Percentiles rank a stretch among this genome's conserved stretches.
These are phyloP conservation scores for Hyphopichia pseudoburtonii DNA, from an alignment of 1,139 yeast species.

Conservation along the genomic window DNA sequence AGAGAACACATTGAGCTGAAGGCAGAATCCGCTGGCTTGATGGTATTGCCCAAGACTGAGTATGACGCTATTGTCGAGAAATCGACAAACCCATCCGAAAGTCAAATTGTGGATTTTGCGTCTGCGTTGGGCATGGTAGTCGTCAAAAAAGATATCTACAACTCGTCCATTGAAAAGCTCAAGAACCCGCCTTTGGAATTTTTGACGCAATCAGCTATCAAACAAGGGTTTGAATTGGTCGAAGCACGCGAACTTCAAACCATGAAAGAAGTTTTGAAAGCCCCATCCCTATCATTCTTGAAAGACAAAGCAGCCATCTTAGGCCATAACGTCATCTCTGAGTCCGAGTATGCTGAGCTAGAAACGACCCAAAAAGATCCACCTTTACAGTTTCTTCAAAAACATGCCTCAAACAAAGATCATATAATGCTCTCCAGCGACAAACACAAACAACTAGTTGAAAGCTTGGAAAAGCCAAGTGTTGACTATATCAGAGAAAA, in stretches of 20 bases:
- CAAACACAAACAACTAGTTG: slow-evolving; percentile 19
- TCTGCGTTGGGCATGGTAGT: slow-evolving; percentile 1
- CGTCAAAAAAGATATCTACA: slow-evolving; percentile 4
- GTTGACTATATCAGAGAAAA: slow-evolving; percentile 17
- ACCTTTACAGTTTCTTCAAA: slow-evolving; percentile 14
- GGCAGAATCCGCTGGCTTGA: slow-evolving; percentile 32
- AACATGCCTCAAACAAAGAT: slow-evolving; percentile 20
- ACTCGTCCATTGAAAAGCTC: slow-evolving; percentile 5
- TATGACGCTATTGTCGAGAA: slow-evolving; percentile 11
- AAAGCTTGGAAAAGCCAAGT: slow-evolving; percentile 13
- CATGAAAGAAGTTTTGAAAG: slow-evolving; percentile 7
- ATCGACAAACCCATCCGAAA: slow-evolving; percentile 21
- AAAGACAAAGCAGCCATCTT: not conserved
- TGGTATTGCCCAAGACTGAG: slow-evolving; percentile 10
- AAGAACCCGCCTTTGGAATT: slow-evolving; percentile 22
- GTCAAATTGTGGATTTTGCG: slow-evolving; percentile 8
- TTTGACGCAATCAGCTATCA: slow-evolving; percentile 8
- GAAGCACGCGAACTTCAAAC: slow-evolving; percentile 5
- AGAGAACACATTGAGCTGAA: slow-evolving; percentile 33
- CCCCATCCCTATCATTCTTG: slow-evolving; percentile 11
- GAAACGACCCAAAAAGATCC: slow-evolving; percentile 12
- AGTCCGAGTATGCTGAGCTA: slow-evolving; percentile 9
- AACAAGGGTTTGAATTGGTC: slow-evolving; percentile 12
- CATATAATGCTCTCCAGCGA: slow-evolving; percentile 15
- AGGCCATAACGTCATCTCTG: slow-evolving; percentile 8